Percentiles rank a stretch among this genome's conserved stretches.
Evolutionary conservation across 306 rosid genomes (phyloP).

Genomic region (Casuarina glauca): DNA sequence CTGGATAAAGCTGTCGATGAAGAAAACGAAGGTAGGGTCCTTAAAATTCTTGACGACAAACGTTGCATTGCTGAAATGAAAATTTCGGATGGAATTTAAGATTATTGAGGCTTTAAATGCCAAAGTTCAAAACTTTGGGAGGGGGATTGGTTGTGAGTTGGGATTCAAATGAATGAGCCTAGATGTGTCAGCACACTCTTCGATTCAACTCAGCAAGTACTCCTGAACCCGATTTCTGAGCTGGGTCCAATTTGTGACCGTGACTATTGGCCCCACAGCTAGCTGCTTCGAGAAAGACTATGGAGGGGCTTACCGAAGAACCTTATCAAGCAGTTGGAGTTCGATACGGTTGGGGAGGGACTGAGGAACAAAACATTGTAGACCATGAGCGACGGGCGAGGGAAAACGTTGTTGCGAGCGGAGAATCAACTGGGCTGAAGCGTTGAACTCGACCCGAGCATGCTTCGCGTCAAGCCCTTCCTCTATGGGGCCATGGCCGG

Average conservation of each 20-base stretch:
- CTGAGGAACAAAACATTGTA: background rate
- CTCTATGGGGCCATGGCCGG: no score
- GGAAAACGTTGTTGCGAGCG: no score
- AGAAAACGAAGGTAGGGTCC: conserved; percentile 27
- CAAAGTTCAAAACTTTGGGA: background rate
- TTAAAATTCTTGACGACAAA: conserved; percentile 34
- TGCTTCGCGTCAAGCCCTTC: background rate
- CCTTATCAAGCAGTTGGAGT: conserved; percentile 18
- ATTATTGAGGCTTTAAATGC: background rate
- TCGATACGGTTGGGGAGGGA: background rate
- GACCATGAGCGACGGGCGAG: background rate
- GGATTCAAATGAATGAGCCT: background rate
- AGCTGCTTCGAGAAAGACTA: background rate
- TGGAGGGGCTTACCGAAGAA: background rate
- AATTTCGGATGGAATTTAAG: background rate
- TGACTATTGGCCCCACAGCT: background rate
- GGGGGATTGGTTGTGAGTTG: background rate
- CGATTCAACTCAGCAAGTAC: no score
- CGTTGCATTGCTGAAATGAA: conserved; percentile 43
- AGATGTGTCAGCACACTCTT: background rate
- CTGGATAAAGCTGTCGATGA: conserved; percentile 13
- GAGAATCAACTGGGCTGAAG: background rate
- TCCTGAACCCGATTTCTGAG: no score
- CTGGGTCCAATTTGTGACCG: background rate
- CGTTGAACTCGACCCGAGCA: background rate